phyloP scores from a whole-genome alignment of 441 rosid species.

The Populus hybrid region DNA sequence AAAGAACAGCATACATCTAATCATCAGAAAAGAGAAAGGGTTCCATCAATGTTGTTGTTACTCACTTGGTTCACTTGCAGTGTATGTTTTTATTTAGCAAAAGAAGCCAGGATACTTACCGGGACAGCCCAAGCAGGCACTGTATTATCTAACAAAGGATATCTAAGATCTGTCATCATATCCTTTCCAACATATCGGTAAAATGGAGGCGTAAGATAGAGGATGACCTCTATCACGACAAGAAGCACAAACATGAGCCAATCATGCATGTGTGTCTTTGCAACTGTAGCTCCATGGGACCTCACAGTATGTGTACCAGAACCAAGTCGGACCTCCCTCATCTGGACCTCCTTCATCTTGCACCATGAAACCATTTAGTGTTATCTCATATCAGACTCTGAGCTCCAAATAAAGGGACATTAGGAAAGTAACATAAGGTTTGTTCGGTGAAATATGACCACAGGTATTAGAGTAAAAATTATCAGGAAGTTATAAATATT shows the following conservation, averaged over 20 bases:
- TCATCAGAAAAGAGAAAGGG: conserved; percentile 8
- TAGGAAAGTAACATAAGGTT: background rate
- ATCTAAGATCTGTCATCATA: conserved; percentile 86
- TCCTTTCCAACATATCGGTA: conserved; percentile 89
- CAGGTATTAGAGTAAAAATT: background rate
- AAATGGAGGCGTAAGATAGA: conserved; percentile 62
- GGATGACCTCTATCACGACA: conserved; percentile 39
- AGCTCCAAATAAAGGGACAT: conserved; percentile 13
- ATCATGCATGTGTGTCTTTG: conserved; percentile 65
- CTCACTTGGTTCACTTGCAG: conserved; percentile 4
- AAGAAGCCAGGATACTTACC: conserved; percentile 39
- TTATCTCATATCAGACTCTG: conserved; percentile 2
- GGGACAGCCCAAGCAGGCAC: conserved; percentile 83
- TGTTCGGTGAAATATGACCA: background rate
- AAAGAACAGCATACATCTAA: conserved; percentile 57
- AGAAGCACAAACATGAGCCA: conserved; percentile 75
- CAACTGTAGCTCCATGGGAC: conserved; percentile 67
- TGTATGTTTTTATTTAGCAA: background rate
- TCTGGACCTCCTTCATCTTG: conserved; percentile 36
- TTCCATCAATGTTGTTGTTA: conserved; percentile 11
- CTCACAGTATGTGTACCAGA: conserved; percentile 44
- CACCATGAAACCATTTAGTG: background rate
- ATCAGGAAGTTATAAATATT: background rate
- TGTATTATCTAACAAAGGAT: conserved; percentile 70
- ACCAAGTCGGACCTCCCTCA: conserved; percentile 53